Evolutionary conservation across 805 yeast genomes (phyloP).

Genomic region (Yarrowia yakushimensis): DNA sequence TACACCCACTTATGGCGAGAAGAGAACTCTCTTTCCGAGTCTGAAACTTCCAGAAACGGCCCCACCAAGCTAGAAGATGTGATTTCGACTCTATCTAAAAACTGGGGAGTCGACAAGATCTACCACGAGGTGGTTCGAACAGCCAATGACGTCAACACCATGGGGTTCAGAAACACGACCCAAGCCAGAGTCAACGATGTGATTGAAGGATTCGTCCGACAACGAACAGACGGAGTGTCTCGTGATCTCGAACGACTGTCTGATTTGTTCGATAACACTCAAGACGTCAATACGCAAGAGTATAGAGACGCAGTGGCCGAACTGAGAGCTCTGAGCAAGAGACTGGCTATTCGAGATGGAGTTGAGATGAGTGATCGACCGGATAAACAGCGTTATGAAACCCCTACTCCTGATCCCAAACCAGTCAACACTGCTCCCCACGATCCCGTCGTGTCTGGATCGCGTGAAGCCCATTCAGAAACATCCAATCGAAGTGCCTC

Average conservation of each 20-base stretch:
- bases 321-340: constrained; percentile 2
- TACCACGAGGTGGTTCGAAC: constrained; percentile 28
- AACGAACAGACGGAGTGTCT: background rate
- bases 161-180: constrained; percentile 4
- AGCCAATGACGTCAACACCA: constrained; percentile 25
- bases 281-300: background rate
- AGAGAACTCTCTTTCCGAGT: background rate
- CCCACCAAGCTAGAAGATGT: constrained; percentile 21
- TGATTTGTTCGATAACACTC: constrained; percentile 3
- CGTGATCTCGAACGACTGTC: background rate
- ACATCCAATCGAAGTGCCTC: background rate
- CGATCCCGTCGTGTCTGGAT: background rate
- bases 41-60: background rate
- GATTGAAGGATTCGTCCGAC: constrained; percentile 19
- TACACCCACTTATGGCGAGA: constrained; percentile 26
- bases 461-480: background rate
- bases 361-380: background rate
- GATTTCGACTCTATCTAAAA: constrained; percentile 24
- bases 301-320: constrained; percentile 1
- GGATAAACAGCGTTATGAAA: background rate
- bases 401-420: background rate
- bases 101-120: constrained; percentile 30
- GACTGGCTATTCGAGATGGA: constrained; percentile 6
- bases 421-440: background rate
- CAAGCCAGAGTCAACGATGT: background rate